Evolutionary conservation across 345 rosid genomes (phyloP).

Genomic region (Arabis alpina): DNA sequence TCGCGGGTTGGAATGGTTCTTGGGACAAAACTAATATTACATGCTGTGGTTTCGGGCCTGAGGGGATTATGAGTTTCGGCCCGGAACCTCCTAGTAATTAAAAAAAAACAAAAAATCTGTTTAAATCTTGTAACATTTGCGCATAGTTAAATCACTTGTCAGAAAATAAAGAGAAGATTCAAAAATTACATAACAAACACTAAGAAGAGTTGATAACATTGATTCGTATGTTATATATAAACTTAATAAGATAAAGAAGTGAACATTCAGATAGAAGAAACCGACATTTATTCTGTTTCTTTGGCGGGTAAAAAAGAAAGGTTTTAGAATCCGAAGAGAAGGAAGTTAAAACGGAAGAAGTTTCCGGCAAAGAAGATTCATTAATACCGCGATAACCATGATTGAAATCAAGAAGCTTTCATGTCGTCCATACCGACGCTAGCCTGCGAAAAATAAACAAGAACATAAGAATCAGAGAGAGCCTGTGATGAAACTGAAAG

Average conservation of each 20-base stretch:
- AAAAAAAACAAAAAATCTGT: too few relatives aligned
- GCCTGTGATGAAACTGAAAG: slow-evolving; percentile 15
- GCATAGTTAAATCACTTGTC: too few relatives aligned
- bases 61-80: too few relatives aligned
- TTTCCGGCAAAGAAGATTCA: slow-evolving; percentile 26
- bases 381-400: slow-evolving; percentile 11
- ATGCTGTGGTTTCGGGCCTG: too few relatives aligned
- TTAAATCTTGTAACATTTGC: too few relatives aligned
- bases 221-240: slow-evolving; percentile 21
- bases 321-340: slow-evolving; percentile 21
- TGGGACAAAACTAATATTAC: too few relatives aligned
- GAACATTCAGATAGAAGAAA: slow-evolving; percentile 30
- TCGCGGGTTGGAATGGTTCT: too few relatives aligned
- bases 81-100: too few relatives aligned
- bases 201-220: slow-evolving; percentile 1
- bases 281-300: slow-evolving; percentile 33
- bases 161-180: too few relatives aligned
- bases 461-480: slow-evolving; percentile 12
- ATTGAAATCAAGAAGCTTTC: slow-evolving; percentile 66
- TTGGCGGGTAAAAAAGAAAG: slow-evolving; percentile 10
- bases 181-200: slow-evolving; percentile 12
- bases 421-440: slow-evolving; percentile 82
- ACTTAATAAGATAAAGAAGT: slow-evolving; percentile 20
- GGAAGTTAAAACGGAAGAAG: slow-evolving; percentile 11
- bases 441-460: slow-evolving; percentile 52